Evolutionary conservation across 208 protist species (phyloP).

Genomic region (Acanthamoeba rhysodes): DNA sequence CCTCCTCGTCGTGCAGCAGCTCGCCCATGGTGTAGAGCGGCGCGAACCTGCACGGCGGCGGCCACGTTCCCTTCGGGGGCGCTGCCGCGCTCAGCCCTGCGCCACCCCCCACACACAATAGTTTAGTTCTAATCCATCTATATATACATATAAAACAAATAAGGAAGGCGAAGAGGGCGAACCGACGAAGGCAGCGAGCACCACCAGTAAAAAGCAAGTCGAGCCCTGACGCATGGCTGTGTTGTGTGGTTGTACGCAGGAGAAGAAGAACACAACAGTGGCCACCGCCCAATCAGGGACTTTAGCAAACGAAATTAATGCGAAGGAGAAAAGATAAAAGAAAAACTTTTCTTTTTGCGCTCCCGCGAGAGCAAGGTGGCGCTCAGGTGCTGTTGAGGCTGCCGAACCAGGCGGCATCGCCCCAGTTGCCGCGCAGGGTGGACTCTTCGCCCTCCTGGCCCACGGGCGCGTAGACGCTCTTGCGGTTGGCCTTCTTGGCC

Average conservation of each 20-base stretch:
- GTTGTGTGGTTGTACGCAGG: too few relatives aligned
- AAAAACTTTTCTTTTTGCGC: neutral
- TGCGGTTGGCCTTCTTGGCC: constrained; percentile 9
- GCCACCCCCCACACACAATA: too few relatives aligned
- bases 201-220: too few relatives aligned
- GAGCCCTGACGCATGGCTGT: too few relatives aligned
- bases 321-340: neutral
- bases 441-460: neutral
- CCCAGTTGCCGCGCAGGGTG: neutral
- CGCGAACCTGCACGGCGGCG: constrained; percentile 42
- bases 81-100: neutral
- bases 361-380: too few relatives aligned
- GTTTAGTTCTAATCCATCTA: too few relatives aligned
- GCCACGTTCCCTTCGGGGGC: neutral
- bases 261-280: too few relatives aligned
- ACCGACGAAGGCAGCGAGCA: too few relatives aligned
- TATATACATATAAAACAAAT: too few relatives aligned
- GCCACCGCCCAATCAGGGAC: too few relatives aligned
- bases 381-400: neutral
- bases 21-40: constrained; percentile 18
- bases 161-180: too few relatives aligned
- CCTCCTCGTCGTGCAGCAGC: constrained; percentile 6
- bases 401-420: constrained; percentile 59
- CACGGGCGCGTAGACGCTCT: constrained; percentile 16
- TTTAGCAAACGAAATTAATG: neutral